These are phyloP conservation scores for Tetrahymena elliotti DNA, from an alignment of 73 alveolate genomes.

Conservation along the genomic window DNA sequence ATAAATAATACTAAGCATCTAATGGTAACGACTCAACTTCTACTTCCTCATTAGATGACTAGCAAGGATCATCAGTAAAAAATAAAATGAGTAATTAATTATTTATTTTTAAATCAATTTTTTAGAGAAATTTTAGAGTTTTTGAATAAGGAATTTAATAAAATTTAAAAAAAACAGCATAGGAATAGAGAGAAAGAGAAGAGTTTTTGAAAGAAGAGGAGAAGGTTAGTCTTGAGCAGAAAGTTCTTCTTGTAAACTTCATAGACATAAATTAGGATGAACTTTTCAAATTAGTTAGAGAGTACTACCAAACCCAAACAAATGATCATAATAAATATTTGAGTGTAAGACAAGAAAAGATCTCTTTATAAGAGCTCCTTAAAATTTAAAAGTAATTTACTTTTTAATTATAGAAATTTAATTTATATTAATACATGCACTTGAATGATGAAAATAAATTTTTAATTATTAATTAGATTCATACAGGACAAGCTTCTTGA, in stretches of 20 bases:
- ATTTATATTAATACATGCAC: background rate
- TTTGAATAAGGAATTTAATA: background rate
- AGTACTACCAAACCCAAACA: background rate
- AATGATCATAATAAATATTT: background rate
- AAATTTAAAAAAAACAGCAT: background rate
- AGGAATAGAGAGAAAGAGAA: background rate
- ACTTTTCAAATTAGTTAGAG: background rate
- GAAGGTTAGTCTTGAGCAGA: background rate
- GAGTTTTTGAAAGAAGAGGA: background rate
- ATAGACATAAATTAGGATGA: background rate
- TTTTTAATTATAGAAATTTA: background rate
- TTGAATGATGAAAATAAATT: background rate
- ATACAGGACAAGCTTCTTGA: background rate
- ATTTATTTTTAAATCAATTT: no score
- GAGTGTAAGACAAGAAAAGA: background rate
- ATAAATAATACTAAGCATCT: background rate
- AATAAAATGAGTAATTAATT: background rate
- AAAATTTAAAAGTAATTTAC: background rate
- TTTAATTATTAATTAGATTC: background rate
- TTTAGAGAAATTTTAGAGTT: no score
- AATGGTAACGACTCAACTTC: background rate
- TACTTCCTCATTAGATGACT: background rate
- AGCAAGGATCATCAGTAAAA: background rate
- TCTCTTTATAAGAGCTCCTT: background rate
- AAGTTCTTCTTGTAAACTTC: background rate